Conservation (phyloP, 495 filamentous ascomycete genomes). For the Apiosordaria backusii region DNA sequence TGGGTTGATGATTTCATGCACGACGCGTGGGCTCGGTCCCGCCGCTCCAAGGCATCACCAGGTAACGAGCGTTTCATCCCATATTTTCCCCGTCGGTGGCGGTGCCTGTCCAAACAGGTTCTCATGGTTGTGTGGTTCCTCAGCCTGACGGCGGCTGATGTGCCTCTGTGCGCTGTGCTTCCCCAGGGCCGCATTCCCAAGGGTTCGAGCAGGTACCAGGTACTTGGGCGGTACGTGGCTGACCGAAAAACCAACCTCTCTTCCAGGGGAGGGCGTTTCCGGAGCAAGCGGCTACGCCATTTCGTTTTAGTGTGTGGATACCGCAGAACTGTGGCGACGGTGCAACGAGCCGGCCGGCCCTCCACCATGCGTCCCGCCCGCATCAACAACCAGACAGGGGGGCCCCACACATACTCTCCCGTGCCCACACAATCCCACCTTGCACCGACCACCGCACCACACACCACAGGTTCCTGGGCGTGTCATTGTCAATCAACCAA, state of each 20-base stretch:
- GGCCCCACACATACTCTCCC: slow-evolving; percentile 19
- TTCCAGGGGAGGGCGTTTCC: slow-evolving; percentile 30
- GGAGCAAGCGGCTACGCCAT: slow-evolving; percentile 35
- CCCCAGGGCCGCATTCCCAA: slow-evolving; percentile 18
- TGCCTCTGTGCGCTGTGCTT: not conserved
- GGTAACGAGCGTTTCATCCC: slow-evolving; percentile 9
- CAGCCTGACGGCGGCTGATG: slow-evolving; percentile 13
- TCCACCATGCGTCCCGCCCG: slow-evolving; percentile 30
- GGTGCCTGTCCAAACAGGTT: slow-evolving; percentile 10
- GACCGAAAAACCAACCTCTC: slow-evolving; percentile 23
- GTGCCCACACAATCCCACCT: slow-evolving; percentile 12
- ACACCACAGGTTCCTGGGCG: not conserved
- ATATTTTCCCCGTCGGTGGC: slow-evolving; percentile 6
- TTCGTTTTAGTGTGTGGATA: slow-evolving; percentile 28
- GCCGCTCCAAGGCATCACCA: not conserved
- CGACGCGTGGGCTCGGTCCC: not conserved
- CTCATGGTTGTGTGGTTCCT: slow-evolving; percentile 1
- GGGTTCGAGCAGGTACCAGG: slow-evolving; percentile 23
- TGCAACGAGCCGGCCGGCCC: slow-evolving; percentile 21
- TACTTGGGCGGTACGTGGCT: slow-evolving; percentile 20
- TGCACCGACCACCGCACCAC: not conserved
- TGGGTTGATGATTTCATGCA: not conserved
- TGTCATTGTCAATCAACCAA: slow-evolving; percentile 5
- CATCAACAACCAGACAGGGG: slow-evolving; percentile 22
- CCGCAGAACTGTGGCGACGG: slow-evolving; percentile 29